A percentile compares a stretch with the other conserved stretches of the same genome.
Evolutionary conservation across 257 asterid species (phyloP).

Genomic region (Ophiorrhiza pumila): DNA sequence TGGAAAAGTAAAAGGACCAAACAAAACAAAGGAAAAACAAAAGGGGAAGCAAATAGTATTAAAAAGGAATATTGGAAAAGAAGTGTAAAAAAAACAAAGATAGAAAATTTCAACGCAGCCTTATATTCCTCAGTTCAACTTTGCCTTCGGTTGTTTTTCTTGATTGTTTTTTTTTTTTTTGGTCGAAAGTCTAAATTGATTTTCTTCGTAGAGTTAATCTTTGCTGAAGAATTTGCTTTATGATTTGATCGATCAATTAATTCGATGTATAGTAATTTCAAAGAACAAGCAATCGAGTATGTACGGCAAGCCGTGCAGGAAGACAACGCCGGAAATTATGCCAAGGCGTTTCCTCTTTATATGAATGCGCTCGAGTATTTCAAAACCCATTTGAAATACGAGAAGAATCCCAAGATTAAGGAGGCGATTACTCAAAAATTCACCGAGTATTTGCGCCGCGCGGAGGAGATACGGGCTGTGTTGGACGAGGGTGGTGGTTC

Average conservation of each 20-base stretch:
- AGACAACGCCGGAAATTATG: constrained; percentile 91
- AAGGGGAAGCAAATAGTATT: too few species aligned
- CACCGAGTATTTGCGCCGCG: constrained; percentile 90
- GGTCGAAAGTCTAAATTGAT: too few species aligned
- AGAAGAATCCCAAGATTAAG: constrained; percentile 88
- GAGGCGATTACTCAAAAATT: constrained; percentile 97
- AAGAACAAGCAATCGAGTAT: constrained; percentile 94
- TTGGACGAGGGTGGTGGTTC: constrained; percentile 90
- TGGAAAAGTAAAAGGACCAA: too few species aligned
- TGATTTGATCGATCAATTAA: background rate
- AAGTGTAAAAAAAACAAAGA: background rate
- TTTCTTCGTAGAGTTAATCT: too few species aligned
- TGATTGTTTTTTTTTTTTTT: background rate
- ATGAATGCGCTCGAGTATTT: constrained; percentile 97
- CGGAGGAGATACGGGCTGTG: constrained; percentile 95
- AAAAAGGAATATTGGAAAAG: background rate
- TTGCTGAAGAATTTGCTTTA: too few species aligned
- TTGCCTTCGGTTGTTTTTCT: background rate
- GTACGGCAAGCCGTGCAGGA: constrained; percentile 93
- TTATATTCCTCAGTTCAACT: background rate
- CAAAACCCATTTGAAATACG: constrained; percentile 92
- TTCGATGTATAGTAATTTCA: constrained; percentile 89
- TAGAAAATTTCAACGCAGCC: constrained; percentile 14
- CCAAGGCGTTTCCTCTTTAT: constrained; percentile 87
- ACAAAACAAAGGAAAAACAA: background rate